Conservation (phyloP, 768 basidiomycete species). For the Pleurotus djamor region DNA sequence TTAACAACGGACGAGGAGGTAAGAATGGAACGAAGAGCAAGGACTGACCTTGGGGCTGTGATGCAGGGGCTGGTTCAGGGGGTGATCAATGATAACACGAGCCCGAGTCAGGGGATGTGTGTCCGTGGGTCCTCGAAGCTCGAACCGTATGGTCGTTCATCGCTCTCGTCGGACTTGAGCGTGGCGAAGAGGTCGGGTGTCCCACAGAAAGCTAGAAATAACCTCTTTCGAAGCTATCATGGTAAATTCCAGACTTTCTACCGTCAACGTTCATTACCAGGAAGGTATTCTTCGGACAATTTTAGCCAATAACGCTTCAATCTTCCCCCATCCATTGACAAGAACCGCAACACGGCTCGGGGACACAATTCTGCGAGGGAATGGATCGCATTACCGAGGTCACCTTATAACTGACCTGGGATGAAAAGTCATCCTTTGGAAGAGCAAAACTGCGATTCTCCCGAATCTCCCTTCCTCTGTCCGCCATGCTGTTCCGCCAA, state of each 20-base stretch:
- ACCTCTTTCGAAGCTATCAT: background rate
- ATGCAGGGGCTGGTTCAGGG: too few relatives aligned
- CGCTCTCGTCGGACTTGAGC: background rate
- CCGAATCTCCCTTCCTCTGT: background rate
- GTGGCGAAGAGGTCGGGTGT: background rate
- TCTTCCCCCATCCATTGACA: too few relatives aligned
- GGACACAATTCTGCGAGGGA: background rate
- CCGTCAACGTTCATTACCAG: background rate
- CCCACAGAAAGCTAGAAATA: background rate
- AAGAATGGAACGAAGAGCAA: too few relatives aligned
- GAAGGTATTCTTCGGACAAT: background rate
- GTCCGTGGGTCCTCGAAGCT: background rate
- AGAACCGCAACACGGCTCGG: background rate
- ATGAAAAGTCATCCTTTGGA: background rate
- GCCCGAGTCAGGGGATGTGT: background rate
- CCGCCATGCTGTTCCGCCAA: background rate
- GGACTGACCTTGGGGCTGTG: too few relatives aligned
- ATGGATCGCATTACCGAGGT: background rate
- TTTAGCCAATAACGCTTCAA: too few relatives aligned
- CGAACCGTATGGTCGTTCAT: background rate
- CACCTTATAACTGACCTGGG: background rate
- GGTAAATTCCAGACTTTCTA: background rate
- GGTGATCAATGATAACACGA: too few relatives aligned
- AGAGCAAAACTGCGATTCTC: background rate
- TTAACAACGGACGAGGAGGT: too few relatives aligned